These are phyloP conservation scores for Asterionellopsis glacialis DNA, from an alignment of 108 stramenopile genomes.

Conservation along the genomic window DNA sequence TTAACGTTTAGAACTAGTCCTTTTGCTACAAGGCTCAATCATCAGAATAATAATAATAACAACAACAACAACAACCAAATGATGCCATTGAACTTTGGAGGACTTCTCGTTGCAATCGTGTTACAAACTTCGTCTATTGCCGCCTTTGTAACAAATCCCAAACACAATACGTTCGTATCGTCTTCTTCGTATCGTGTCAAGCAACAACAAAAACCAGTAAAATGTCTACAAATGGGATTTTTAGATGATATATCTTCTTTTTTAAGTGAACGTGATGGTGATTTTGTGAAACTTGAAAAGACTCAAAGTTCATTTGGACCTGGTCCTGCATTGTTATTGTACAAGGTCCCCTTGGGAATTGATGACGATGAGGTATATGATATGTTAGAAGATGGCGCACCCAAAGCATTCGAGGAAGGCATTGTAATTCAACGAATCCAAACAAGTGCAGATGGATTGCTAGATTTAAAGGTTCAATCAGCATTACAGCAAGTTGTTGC, in stretches of 20 bases:
- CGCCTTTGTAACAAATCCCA: no score
- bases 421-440: conserved; percentile 25
- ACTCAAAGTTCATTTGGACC: conserved; percentile 46
- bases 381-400: conserved; percentile 66
- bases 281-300: conserved; percentile 50
- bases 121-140: no score
- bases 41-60: no score
- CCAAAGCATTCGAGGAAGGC: conserved; percentile 21
- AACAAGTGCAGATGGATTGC: conserved; percentile 18
- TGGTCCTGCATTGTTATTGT: conserved; percentile 59
- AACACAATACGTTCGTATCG: no score
- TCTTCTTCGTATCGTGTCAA: no score
- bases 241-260: conserved; percentile 24
- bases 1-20: no score
- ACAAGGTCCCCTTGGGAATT: conserved; percentile 51
- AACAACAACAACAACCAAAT: no score
- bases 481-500: conserved; percentile 31
- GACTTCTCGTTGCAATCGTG: no score
- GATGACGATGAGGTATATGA: conserved; percentile 51
- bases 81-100: no score
- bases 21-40: no score
- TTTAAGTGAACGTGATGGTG: conserved; percentile 37
- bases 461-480: conserved; percentile 42
- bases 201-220: no score
- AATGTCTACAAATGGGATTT: conserved; percentile 26